phyloP scores from a whole-genome alignment of 2,329 filamentous ascomycete genomes.

The Amesomyces nigricolor region DNA sequence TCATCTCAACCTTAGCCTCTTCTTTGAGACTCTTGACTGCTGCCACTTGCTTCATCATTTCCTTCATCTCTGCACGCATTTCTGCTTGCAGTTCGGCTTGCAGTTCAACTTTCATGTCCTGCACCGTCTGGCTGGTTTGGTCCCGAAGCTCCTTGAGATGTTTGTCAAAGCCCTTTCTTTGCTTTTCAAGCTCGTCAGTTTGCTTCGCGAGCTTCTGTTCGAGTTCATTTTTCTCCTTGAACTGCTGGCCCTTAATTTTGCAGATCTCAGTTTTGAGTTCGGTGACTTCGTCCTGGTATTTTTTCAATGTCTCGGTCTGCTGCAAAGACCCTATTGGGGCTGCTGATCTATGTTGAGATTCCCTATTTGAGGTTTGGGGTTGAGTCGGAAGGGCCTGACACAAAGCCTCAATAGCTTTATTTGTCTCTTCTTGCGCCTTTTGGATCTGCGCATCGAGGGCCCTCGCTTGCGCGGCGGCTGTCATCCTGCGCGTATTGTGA shows the following conservation, averaged over 20 bases:
- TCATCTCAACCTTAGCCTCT: neutral
- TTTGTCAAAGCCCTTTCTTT: neutral
- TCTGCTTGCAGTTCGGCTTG: neutral
- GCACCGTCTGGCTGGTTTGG: neutral
- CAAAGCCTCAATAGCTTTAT: neutral
- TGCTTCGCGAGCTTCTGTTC: neutral
- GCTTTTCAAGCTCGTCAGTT: neutral
- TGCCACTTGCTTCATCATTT: neutral
- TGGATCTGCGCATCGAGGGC: conserved; percentile 6
- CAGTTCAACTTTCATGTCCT: neutral
- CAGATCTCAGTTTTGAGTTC: conserved; percentile 5
- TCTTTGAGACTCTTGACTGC: neutral
- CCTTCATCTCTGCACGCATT: neutral
- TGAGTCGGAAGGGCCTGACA: neutral
- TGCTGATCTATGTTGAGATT: neutral
- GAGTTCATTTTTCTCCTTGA: neutral
- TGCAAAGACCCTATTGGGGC: neutral
- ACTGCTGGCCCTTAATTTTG: neutral
- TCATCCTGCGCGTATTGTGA: conserved; percentile 21
- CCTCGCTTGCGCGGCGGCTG: conserved; percentile 3
- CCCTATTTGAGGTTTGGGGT: neutral
- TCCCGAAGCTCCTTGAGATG: neutral
- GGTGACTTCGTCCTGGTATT: conserved; percentile 2
- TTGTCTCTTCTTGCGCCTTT: conserved; percentile 1
- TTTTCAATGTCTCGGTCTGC: neutral